These are phyloP conservation scores for Ophiosphaerella korrae DNA, from an alignment of 2,329 filamentous ascomycete species.

Conservation along the genomic window DNA sequence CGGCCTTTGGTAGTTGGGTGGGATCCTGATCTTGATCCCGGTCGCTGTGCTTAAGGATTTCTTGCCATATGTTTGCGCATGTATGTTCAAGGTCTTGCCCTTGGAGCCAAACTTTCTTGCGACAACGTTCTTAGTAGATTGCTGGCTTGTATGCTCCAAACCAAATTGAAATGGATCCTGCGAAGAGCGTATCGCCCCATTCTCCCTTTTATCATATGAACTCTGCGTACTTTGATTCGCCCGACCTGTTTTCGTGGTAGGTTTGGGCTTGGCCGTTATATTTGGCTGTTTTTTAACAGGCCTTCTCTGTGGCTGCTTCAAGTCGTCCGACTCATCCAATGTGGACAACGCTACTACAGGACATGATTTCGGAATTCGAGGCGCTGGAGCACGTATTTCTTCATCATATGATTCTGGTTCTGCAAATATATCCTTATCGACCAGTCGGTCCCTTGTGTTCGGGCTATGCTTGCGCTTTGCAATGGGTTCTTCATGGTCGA, in stretches of 20 bases:
- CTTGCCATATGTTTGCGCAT: conserved; percentile 2
- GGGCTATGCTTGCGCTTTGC: background rate
- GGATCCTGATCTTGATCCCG: background rate
- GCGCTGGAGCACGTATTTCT: conserved; percentile 11
- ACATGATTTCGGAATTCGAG: conserved; percentile 7
- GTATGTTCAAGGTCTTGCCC: conserved; percentile 12
- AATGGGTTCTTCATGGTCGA: conserved; percentile 43
- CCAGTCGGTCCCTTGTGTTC: background rate
- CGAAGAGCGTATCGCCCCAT: background rate
- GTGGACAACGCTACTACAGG: background rate
- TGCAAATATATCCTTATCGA: conserved; percentile 15
- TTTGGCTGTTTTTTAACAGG: background rate
- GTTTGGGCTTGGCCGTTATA: background rate
- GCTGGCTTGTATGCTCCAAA: conserved; percentile 17
- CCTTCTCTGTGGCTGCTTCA: conserved; percentile 8
- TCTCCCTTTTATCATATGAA: background rate
- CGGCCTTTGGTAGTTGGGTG: conserved; percentile 8
- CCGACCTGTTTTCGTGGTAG: conserved; percentile 1
- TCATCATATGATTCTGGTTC: conserved; percentile 33
- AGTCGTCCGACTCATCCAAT: background rate
- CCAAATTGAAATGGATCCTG: conserved; percentile 4
- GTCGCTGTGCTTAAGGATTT: conserved; percentile 1
- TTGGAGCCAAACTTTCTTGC: conserved; percentile 7
- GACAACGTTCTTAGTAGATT: conserved; percentile 1
- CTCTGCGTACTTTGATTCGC: background rate